Percentiles rank a stretch among this genome's conserved stretches.
Conservation (phyloP, 345 rosid species). For the Brassica juncea region DNA sequence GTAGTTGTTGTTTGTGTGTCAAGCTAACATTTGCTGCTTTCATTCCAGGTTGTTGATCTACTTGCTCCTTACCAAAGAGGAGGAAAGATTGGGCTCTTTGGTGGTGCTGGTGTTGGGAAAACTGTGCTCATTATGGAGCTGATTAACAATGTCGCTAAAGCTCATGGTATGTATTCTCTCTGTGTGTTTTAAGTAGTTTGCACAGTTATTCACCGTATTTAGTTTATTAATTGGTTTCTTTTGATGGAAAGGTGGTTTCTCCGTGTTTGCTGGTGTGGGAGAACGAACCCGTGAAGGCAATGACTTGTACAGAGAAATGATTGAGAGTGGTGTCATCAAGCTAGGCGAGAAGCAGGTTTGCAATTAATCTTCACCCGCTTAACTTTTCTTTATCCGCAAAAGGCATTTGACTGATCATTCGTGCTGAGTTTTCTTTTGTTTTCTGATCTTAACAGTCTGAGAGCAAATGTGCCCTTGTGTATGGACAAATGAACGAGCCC, state of each 20-base stretch:
- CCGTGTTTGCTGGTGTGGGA: constrained; percentile 99
- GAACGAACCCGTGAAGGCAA: constrained; percentile 98
- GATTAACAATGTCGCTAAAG: constrained; percentile 96
- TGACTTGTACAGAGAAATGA: constrained; percentile 99
- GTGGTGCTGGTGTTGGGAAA: constrained; percentile 99
- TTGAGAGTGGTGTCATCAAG: constrained; percentile 99
- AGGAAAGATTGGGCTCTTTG: constrained; percentile 98
- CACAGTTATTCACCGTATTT: too few relatives aligned
- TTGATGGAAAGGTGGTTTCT: constrained; percentile 80
- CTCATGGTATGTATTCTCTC: constrained; percentile 78
- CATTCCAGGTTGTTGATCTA: constrained; percentile 78
- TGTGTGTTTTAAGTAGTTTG: too few relatives aligned
- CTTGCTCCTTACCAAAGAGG: constrained; percentile 99
- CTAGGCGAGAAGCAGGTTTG: constrained; percentile 96
- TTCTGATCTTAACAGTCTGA: constrained; percentile 52
- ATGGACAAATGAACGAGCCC: constrained; percentile 99
- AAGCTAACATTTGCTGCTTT: background rate
- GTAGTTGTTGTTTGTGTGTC: background rate
- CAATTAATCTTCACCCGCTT: too few relatives aligned
- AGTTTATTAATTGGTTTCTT: background rate
- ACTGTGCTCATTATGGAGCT: constrained; percentile 99
- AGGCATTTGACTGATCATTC: too few relatives aligned
- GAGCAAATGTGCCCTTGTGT: constrained; percentile 96
- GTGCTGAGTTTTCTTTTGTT: too few relatives aligned
- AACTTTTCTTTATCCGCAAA: too few relatives aligned